Base-by-base conservation (phyloP, 2,329 filamentous ascomycete species). In the Pleurostoma richardsiae region DNA sequence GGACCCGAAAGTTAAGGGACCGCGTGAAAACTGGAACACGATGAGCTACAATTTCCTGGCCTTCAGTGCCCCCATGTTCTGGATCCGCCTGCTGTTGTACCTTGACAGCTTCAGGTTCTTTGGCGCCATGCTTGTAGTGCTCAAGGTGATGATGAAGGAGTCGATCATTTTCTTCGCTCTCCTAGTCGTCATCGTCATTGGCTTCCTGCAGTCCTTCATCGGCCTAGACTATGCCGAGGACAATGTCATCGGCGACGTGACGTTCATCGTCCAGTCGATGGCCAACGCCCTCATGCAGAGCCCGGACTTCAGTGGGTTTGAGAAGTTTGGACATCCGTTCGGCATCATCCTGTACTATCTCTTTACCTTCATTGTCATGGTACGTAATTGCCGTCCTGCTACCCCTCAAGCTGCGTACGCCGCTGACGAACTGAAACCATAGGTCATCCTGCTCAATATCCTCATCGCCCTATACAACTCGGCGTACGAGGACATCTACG, bases 311-410 rank as follows among this genome's bases (percentile, higher is more conserved):
- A 74, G 68, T 4, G 88, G 86, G 1, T 97, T 97, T 59, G 90
- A 96, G 54, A 79, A 85, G 28, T 99, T 97, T 62, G 88, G 87
- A 27, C 90, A 88, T 10, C 94, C 94, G 0, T 99, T 96, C 64
- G 94, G 94, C 6, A 80, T 96, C 43, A 88, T 96, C 30, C 83
- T 99, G 7, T 99, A 99, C 72, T 99, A 99, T 71, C 81, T 95
- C 62, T 99, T 96, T 67, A 95, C 92, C 19, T 99, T 99, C 60
- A 85, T 97, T 38, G 88, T 99, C 59, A 96, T 96, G 86, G 91
- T 94, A 57, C 55, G 72, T 61, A 19, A 19, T 19, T 19, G 19
- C 19, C 19, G 19, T 19, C 19, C 19, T 19, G 19, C 19, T 19
- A 31, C 1, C 4, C 1, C 3, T 4, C 10, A 5, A 33, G 8